Conservation (phyloP, 805 yeast genomes). For the Metschnikowia lunata region DNA sequence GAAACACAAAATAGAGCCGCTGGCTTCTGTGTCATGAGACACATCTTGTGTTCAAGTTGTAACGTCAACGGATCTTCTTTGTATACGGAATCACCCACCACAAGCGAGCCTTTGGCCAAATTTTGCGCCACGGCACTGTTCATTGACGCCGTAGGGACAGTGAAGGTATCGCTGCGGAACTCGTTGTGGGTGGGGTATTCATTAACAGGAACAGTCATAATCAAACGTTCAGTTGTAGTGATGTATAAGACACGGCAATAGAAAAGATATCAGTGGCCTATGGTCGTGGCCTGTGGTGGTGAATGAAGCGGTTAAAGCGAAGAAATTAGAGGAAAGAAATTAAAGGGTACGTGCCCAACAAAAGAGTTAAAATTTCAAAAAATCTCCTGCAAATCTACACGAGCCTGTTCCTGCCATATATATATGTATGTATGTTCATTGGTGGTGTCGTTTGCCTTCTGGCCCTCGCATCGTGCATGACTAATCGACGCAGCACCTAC, state of each 20-base stretch:
- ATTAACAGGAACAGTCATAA: slow-evolving; percentile 13
- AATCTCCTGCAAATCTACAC: too few relatives aligned
- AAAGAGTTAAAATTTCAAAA: too few relatives aligned
- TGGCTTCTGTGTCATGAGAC: slow-evolving; percentile 69
- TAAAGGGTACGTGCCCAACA: too few relatives aligned
- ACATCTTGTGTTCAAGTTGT: slow-evolving; percentile 59
- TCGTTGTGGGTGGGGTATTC: slow-evolving; percentile 33
- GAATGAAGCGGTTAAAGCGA: too few relatives aligned
- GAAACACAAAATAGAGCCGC: slow-evolving; percentile 81
- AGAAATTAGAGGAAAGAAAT: too few relatives aligned
- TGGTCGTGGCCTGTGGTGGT: too few relatives aligned
- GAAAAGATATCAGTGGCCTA: background rate
- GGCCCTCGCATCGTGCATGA: too few relatives aligned
- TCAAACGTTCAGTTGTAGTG: background rate
- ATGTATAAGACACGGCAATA: background rate
- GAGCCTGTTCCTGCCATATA: too few relatives aligned
- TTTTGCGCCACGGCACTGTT: slow-evolving; percentile 46
- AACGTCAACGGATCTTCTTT: slow-evolving; percentile 73
- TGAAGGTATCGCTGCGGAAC: slow-evolving; percentile 74
- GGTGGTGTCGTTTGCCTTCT: too few relatives aligned
- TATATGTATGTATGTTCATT: too few relatives aligned
- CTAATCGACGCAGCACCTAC: too few relatives aligned
- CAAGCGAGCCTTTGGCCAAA: slow-evolving; percentile 25
- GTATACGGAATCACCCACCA: slow-evolving; percentile 83
- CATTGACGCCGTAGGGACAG: slow-evolving; percentile 79